Evolutionary conservation across 352 stramenopile genomes (phyloP), one percentile per base, ranked within the genome.

Genomic region (Heterotrichella gracilis): DNA sequence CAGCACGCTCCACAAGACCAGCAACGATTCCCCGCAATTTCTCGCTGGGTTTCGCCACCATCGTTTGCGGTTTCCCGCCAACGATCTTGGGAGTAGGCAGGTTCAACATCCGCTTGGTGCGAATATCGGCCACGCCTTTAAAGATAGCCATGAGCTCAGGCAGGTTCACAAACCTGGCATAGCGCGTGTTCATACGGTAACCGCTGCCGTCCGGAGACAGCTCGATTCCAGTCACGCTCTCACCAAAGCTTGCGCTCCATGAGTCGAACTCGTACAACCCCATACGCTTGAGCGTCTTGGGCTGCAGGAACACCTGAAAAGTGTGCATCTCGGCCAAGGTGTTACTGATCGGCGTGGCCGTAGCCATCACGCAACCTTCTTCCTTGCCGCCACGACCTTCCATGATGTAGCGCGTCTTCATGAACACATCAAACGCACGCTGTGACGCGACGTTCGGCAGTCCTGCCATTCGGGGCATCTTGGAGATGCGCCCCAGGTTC

Each of bases 331-430:
- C 41, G 41, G 41, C 41, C 41, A 66, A n/a, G 41, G 41, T 66
- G 41, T 66, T 66, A n/a, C n/a, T 66, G n/a, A 66, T 22, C 41
- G 41, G 41, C 41, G 41, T 66, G 41, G n/a, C 41, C 21, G 41
- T 24, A 22, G 41, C 41, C 41, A 66, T 66, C 41, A 66, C 41
- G n/a, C n/a, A n/a, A n/a, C n/a, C n/a, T n/a, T n/a, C n/a, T n/a
- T n/a, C n/a, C n/a, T n/a, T n/a, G n/a, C n/a, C n/a, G n/a, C n/a
- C n/a, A n/a, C n/a, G n/a, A n/a, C n/a, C n/a, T n/a, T n/a, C n/a
- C 41, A 66, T 66, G n/a, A 66, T n/a, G 41, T 66, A 66, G 41
- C 41, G 41, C 41, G 41, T 24, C 41, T 66, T 66, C 41, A 66
- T 66, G 41, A 24, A 66, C 41, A 66, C n/a, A 66, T 66, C 41